Evolutionary conservation across 75 land plant genomes (phyloP), one percentile per base, ranked within the genome.

Genomic region (Picea sitchensis): DNA sequence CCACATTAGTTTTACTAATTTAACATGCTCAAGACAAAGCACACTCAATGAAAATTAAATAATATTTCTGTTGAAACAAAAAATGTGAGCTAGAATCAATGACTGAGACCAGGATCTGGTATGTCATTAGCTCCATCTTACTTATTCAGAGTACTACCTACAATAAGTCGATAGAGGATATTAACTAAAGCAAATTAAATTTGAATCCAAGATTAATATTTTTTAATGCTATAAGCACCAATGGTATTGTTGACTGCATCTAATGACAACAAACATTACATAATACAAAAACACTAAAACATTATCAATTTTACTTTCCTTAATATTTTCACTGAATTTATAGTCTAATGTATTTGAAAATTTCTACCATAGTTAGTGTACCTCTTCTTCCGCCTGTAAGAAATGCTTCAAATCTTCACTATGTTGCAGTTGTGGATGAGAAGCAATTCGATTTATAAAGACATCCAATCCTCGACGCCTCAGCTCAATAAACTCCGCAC

Each of bases 341-440:
- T 21, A 61, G 11, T 9, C 56, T 51, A 51, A 9, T 51, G 12
- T 51, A 51, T 51, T 51, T 51, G 44, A 7, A 61, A 20, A 61
- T 1, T 17, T 23, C 32, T 64, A 31, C 34, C n/a, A 71, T 15
- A 69, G 17, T 56, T 59, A 82, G 2, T 78, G 68, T 72, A 94
- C 92, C 86, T 94, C 98, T 86, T 96, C 99, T 84, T 96, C 97
- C 75, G 88, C 99, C 80, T 92, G 95, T 82, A 96, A 81, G 81
- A 96, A 94, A 68, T 76, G 84, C 80, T 89, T 93, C 38, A 96
- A 67, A 79, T 96, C 97, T 23, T 96, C 99, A 84, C 97, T 96
- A 36, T 86, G 90, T 56, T 82, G 89, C 65, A 96, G 87, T 72
- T 92, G 87, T 76, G 87, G 93, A 79, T 96, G 97, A 62, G 88